Percentiles rank a stretch among this genome's conserved stretches.
Evolutionary conservation across 2,329 filamentous ascomycete genomes (phyloP).

Genomic region (Penicillium sp.): DNA sequence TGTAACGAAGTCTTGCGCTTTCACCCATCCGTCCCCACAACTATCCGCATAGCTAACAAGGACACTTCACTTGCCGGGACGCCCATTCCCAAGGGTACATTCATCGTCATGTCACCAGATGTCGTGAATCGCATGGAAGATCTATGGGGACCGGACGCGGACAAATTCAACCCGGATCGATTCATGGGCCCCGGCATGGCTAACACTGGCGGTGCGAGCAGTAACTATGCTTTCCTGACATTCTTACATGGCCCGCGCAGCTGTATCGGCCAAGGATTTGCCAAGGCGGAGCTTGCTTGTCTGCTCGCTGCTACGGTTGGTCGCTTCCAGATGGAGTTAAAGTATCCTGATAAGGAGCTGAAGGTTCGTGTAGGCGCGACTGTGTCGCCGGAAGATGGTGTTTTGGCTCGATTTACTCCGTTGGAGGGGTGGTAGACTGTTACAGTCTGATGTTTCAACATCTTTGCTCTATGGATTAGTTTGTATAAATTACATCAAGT

Average conservation of each 20-base stretch:
- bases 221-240: slow-evolving; percentile 72
- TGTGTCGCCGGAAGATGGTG: slow-evolving; percentile 63
- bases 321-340: slow-evolving; percentile 62
- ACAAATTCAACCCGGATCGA: slow-evolving; percentile 70
- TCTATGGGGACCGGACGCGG: slow-evolving; percentile 73
- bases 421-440: slow-evolving; percentile 29
- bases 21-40: slow-evolving; percentile 66
- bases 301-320: slow-evolving; percentile 73
- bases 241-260: slow-evolving; percentile 82
- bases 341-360: slow-evolving; percentile 58
- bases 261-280: slow-evolving; percentile 79
- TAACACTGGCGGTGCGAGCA: slow-evolving; percentile 65
- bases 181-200: slow-evolving; percentile 55
- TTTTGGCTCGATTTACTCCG: slow-evolving; percentile 60
- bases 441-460: background rate
- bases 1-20: slow-evolving; percentile 72
- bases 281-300: slow-evolving; percentile 78
- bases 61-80: slow-evolving; percentile 63
- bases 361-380: slow-evolving; percentile 67
- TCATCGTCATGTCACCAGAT: slow-evolving; percentile 59
- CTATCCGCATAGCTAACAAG: slow-evolving; percentile 58
- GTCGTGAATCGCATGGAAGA: slow-evolving; percentile 64
- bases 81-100: slow-evolving; percentile 64
- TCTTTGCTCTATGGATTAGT: background rate
- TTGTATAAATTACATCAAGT: background rate